Percentiles rank a stretch among this genome's conserved stretches.
phyloP scores from a whole-genome alignment of 257 asterid species.

The Solanum pinnatisectum region DNA sequence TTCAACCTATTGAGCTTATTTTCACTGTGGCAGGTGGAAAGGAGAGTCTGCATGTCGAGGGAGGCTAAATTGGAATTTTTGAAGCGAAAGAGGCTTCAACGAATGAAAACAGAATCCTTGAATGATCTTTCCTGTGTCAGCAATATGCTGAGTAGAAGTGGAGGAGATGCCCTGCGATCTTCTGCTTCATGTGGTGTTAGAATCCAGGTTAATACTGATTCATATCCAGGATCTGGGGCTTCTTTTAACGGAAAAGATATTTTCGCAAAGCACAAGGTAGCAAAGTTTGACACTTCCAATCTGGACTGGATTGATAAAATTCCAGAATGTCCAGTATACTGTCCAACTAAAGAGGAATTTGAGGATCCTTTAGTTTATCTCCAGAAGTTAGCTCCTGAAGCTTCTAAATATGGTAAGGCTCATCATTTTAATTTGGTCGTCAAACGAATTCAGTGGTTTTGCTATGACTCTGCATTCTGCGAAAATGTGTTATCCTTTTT shows the following conservation, averaged over 20 bases:
- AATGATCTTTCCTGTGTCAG: conserved; percentile 36
- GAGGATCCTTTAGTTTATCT: conserved; percentile 85
- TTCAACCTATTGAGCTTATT: background rate
- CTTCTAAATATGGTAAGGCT: conserved; percentile 75
- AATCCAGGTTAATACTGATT: conserved; percentile 30
- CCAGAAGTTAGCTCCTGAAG: conserved; percentile 94
- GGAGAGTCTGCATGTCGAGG: conserved; percentile 55
- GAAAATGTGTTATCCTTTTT: background rate
- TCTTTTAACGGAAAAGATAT: conserved; percentile 38
- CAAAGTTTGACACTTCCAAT: conserved; percentile 61
- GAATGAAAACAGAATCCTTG: conserved; percentile 41
- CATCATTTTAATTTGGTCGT: background rate
- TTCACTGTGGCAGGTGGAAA: conserved; percentile 68
- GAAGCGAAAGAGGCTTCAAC: conserved; percentile 80
- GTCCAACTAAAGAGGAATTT: conserved; percentile 78
- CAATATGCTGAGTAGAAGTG: conserved; percentile 51
- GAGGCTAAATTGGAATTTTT: conserved; percentile 78
- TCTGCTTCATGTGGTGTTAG: conserved; percentile 82
- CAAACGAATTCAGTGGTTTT: background rate
- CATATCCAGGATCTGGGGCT: conserved; percentile 30
- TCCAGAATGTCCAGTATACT: conserved; percentile 81
- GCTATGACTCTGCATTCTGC: background rate
- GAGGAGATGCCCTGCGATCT: conserved; percentile 66
- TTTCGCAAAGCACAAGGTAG: conserved; percentile 54
- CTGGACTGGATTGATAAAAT: conserved; percentile 75